Evolutionary conservation across 176 grass and related monocot genomes (phyloP).

Genomic region (Luzula sylvatica): DNA sequence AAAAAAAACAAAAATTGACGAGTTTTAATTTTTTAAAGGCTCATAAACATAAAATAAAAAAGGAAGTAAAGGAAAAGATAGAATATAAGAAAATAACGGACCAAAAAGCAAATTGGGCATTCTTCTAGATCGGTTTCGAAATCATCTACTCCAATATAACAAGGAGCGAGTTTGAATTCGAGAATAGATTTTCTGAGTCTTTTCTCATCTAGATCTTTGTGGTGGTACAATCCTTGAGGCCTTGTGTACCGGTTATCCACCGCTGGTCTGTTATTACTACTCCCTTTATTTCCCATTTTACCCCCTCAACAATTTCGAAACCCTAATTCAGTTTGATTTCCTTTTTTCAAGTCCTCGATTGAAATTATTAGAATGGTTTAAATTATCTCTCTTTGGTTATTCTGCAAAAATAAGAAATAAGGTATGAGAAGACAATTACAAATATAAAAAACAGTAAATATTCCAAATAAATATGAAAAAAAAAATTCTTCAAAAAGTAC

Average conservation of each 20-base stretch:
- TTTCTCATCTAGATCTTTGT: constrained; percentile 70
- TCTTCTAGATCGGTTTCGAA: constrained; percentile 55
- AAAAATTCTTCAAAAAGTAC: not conserved
- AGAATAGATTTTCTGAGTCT: constrained; percentile 85
- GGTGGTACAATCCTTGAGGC: constrained; percentile 87
- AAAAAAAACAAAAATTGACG: constrained; percentile 1
- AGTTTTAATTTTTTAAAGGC: too few species aligned
- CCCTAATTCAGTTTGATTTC: not conserved
- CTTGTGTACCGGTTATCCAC: constrained; percentile 80
- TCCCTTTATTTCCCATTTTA: constrained; percentile 48
- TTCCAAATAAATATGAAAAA: not conserved
- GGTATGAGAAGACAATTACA: not conserved
- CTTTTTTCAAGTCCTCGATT: not conserved
- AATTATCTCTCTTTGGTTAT: not conserved
- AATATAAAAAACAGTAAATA: not conserved
- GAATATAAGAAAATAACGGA: constrained; percentile 5
- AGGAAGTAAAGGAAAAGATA: not conserved
- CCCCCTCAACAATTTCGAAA: not conserved
- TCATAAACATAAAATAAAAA: too few species aligned
- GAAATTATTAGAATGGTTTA: too few species aligned
- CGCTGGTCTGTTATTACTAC: constrained; percentile 26
- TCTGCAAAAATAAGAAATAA: not conserved
- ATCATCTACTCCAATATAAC: constrained; percentile 69
- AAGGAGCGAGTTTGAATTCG: constrained; percentile 83
- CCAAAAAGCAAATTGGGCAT: constrained; percentile 97